Conservation (phyloP, 2,329 filamentous ascomycete species). For the Leptographium wingfieldii region DNA sequence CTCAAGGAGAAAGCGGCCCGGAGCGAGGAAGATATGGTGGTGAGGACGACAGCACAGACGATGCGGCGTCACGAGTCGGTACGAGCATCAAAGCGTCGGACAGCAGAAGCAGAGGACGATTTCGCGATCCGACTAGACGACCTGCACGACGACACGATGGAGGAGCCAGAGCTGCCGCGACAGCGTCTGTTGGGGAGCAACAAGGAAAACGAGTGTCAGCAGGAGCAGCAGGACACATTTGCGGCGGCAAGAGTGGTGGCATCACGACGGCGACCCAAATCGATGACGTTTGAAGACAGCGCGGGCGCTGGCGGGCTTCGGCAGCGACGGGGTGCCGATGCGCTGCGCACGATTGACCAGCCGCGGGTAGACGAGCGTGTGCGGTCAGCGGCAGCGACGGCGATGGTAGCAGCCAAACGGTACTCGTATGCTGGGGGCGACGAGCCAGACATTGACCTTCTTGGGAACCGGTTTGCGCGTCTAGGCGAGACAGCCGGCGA, state of each 20-base stretch:
- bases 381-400: not conserved
- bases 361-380: not conserved
- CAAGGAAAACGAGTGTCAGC: not conserved
- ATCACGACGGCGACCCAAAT: slow-evolving; percentile 1
- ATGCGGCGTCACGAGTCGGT: not conserved
- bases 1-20: slow-evolving; percentile 29
- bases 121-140: slow-evolving; percentile 5
- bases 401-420: slow-evolving; percentile 6
- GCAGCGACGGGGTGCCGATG: slow-evolving; percentile 6
- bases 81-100: not conserved
- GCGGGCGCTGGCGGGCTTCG: not conserved
- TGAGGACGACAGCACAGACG: not conserved
- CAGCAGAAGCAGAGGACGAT: not conserved
- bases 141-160: not conserved
- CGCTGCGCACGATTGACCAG: slow-evolving; percentile 5
- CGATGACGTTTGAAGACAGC: not conserved
- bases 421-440: slow-evolving; percentile 17
- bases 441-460: slow-evolving; percentile 28
- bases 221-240: not conserved
- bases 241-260: not conserved
- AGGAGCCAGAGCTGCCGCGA: slow-evolving; percentile 5
- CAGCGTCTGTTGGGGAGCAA: slow-evolving; percentile 1
- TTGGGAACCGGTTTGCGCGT: slow-evolving; percentile 31
- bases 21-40: not conserved
- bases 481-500: slow-evolving; percentile 22